A percentile compares a stretch with the other conserved stretches of the same genome.
These are phyloP conservation scores for Penicillium robsamsonii DNA, from an alignment of 495 filamentous ascomycete species.

Conservation along the genomic window DNA sequence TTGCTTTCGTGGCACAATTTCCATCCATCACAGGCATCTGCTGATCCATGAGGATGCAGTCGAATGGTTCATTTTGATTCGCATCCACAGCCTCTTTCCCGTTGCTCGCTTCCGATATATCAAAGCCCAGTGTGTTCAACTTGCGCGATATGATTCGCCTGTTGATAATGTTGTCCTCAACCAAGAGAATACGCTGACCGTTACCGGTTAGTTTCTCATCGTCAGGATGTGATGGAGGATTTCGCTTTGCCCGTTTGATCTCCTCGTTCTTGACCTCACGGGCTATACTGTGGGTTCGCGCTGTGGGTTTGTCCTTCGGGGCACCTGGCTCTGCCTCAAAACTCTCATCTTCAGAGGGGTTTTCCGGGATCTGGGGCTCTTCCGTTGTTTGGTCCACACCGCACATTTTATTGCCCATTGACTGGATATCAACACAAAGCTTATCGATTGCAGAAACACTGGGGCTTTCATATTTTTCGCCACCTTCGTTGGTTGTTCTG, in stretches of 20 bases:
- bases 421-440: conserved; percentile 23
- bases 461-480: conserved; percentile 23
- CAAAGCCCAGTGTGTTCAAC: conserved; percentile 59
- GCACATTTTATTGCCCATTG: conserved; percentile 19
- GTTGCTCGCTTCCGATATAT: conserved; percentile 68
- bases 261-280: not conserved
- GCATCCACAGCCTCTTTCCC: conserved; percentile 68
- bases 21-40: conserved; percentile 88
- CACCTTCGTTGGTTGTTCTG: conserved; percentile 29
- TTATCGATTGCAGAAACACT: conserved; percentile 18
- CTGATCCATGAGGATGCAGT: conserved; percentile 75
- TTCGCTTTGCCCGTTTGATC: not conserved
- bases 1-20: conserved; percentile 61
- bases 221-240: too few species aligned
- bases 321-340: conserved; percentile 6
- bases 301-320: conserved; percentile 1
- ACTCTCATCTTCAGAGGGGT: conserved; percentile 5
- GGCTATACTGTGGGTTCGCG: conserved; percentile 9
- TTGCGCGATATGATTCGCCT: conserved; percentile 66
- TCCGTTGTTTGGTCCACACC: conserved; percentile 11
- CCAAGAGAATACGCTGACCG: conserved; percentile 57
- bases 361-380: conserved; percentile 8
- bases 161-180: conserved; percentile 82
- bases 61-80: conserved; percentile 27
- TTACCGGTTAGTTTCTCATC: not conserved